A percentile compares a stretch with the other conserved stretches of the same genome.
These are phyloP conservation scores for Trametes maxima DNA, from an alignment of 768 basidiomycete genomes.

Conservation along the genomic window DNA sequence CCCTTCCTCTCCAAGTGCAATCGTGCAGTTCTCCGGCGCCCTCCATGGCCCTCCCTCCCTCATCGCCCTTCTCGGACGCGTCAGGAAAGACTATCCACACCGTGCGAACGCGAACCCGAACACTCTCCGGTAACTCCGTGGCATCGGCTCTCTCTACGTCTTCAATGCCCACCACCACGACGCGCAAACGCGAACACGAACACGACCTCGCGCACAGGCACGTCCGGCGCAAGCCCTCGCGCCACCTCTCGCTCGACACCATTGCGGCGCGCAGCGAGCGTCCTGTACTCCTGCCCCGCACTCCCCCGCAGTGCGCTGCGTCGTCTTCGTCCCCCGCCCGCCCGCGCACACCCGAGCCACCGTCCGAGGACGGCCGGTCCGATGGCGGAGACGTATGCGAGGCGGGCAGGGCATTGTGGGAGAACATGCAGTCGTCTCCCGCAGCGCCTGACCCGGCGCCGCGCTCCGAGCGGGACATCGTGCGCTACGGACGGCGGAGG, in stretches of 20 bases:
- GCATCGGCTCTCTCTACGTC: neutral
- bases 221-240: slow-evolving; percentile 14
- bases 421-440: slow-evolving; percentile 37
- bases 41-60: slow-evolving; percentile 6
- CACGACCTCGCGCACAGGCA: slow-evolving; percentile 16
- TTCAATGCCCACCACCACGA: neutral
- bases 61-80: slow-evolving; percentile 22
- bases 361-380: slow-evolving; percentile 1
- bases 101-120: slow-evolving; percentile 13
- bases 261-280: slow-evolving; percentile 38
- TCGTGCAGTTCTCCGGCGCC: slow-evolving; percentile 5
- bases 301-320: slow-evolving; percentile 28
- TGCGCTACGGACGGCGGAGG: slow-evolving; percentile 30
- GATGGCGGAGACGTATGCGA: neutral
- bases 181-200: slow-evolving; percentile 6
- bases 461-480: slow-evolving; percentile 28
- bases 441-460: slow-evolving; percentile 18
- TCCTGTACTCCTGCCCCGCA: slow-evolving; percentile 27
- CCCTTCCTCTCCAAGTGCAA: neutral
- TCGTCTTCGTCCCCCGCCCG: slow-evolving; percentile 22
- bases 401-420: slow-evolving; percentile 26
- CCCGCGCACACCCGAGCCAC: slow-evolving; percentile 16
- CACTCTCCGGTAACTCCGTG: slow-evolving; percentile 7
- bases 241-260: slow-evolving; percentile 36
- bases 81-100: slow-evolving; percentile 24